phyloP scores from a whole-genome alignment of 2,329 filamentous ascomycete species.

The Scleromitrula shiraiana region DNA sequence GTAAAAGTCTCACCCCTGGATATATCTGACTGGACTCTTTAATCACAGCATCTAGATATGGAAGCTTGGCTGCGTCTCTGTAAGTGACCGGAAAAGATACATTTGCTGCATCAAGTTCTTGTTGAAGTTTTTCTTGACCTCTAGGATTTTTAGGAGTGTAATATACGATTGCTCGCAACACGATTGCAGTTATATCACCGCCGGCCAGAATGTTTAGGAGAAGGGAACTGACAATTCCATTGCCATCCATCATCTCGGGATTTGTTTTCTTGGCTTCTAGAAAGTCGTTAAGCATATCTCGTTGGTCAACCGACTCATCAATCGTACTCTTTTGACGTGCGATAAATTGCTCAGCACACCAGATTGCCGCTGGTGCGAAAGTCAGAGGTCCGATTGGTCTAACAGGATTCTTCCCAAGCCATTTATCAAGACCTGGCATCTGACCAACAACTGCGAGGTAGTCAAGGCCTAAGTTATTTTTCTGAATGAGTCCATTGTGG shows the following conservation, averaged over 20 bases:
- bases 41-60: slow-evolving; percentile 34
- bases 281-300: slow-evolving; percentile 12
- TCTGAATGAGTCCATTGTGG: slow-evolving; percentile 28
- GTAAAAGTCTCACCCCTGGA: slow-evolving; percentile 34
- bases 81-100: background rate
- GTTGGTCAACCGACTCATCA: slow-evolving; percentile 38
- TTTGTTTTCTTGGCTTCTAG: background rate
- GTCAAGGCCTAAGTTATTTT: slow-evolving; percentile 25
- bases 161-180: slow-evolving; percentile 36
- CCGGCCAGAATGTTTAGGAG: slow-evolving; percentile 19
- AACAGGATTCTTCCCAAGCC: slow-evolving; percentile 18
- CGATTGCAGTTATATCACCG: slow-evolving; percentile 39
- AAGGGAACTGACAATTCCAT: slow-evolving; percentile 32
- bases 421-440: slow-evolving; percentile 16
- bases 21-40: slow-evolving; percentile 40
- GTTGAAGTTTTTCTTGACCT: background rate
- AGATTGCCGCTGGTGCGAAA: slow-evolving; percentile 10
- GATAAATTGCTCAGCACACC: slow-evolving; percentile 12
- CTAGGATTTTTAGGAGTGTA: slow-evolving; percentile 34
- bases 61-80: background rate
- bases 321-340: background rate
- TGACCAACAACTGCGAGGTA: slow-evolving; percentile 28
- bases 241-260: background rate
- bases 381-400: slow-evolving; percentile 13
- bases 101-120: background rate